Evolutionary conservation across 176 grass and related monocot genomes (phyloP).

Genomic region (Oropetium thomaeum): DNA sequence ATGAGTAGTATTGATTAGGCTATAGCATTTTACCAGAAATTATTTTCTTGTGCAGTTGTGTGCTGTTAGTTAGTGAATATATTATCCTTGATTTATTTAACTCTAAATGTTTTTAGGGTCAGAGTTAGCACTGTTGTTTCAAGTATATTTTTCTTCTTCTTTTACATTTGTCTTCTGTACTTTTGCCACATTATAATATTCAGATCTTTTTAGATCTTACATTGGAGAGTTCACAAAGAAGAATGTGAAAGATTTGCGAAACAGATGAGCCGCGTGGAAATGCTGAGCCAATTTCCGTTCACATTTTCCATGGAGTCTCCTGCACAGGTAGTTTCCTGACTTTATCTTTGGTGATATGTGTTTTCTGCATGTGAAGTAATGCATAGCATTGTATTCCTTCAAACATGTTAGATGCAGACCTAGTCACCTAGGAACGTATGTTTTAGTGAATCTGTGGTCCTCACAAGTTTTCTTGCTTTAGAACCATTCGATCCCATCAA

Average conservation of each 20-base stretch:
- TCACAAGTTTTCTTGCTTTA: constrained; percentile 41
- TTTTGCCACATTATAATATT: neutral
- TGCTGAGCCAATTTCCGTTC: constrained; percentile 70
- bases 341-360: neutral
- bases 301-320: constrained; percentile 53
- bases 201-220: constrained; percentile 46
- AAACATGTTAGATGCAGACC: too few relatives aligned
- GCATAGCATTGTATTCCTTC: neutral
- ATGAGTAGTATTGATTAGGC: too few relatives aligned
- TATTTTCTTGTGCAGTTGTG: neutral
- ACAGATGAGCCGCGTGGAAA: constrained; percentile 58
- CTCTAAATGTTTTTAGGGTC: neutral
- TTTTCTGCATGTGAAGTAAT: neutral
- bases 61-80: neutral
- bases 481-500: constrained; percentile 20
- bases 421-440: constrained; percentile 13
- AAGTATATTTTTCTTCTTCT: neutral
- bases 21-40: neutral
- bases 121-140: neutral
- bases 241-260: constrained; percentile 80
- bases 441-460: constrained; percentile 19
- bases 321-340: constrained; percentile 32
- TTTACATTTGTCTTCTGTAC: constrained; percentile 11
- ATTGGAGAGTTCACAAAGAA: constrained; percentile 83
- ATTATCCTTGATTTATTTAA: neutral